These are phyloP conservation scores for Grammothele lineata DNA, from an alignment of 768 basidiomycete species.

Conservation along the genomic window DNA sequence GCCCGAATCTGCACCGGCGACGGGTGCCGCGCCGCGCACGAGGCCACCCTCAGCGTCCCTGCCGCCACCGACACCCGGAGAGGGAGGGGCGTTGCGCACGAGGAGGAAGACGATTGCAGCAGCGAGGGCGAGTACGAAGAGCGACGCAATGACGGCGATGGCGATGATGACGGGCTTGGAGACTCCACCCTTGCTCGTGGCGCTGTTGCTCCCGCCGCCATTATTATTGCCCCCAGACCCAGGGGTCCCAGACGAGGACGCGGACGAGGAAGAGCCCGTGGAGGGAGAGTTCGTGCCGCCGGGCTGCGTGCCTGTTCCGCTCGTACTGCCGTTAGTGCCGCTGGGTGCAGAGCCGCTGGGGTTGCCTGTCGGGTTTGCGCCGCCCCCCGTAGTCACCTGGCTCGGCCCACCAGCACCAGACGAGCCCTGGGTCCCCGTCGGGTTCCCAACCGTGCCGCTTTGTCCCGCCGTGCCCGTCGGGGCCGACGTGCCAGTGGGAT, in stretches of 20 bases:
- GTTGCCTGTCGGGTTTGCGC: too few species aligned
- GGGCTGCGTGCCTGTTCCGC: too few species aligned
- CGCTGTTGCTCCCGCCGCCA: too few species aligned
- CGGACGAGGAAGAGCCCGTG: too few species aligned
- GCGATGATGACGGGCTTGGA: constrained; percentile 15
- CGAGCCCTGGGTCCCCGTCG: too few species aligned
- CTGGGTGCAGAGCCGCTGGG: not conserved
- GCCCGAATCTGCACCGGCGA: not conserved
- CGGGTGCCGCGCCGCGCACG: constrained; percentile 2
- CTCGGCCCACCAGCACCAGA: too few species aligned
- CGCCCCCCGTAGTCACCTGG: too few species aligned
- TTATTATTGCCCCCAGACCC: too few species aligned
- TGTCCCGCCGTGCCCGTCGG: too few species aligned
- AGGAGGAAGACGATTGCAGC: constrained; percentile 15
- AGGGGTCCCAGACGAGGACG: not conserved
- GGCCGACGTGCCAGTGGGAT: too few species aligned
- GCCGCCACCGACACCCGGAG: constrained; percentile 6
- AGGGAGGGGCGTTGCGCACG: constrained; percentile 6
- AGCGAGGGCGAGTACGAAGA: constrained; percentile 13
- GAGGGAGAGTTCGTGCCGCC: too few species aligned
- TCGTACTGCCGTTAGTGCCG: not conserved
- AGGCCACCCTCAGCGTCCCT: constrained; percentile 13
- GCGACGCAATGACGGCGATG: constrained; percentile 12
- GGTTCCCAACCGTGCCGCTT: too few species aligned
- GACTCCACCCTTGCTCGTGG: not conserved